Percentiles rank a stretch among this genome's conserved stretches.
Conservation (phyloP, 495 filamentous ascomycete species). For the Xylaria palmicola region DNA sequence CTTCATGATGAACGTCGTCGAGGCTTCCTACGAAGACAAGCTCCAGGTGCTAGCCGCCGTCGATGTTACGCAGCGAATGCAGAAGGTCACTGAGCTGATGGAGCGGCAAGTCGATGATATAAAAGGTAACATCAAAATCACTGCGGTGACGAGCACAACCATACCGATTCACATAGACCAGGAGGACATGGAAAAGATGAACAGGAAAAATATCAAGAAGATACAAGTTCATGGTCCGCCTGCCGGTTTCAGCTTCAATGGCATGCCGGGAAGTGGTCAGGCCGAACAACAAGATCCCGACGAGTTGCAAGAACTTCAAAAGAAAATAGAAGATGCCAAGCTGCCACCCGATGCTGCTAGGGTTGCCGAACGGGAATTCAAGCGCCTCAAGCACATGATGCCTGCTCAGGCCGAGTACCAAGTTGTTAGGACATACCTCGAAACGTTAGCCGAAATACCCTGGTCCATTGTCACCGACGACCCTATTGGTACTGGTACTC, state of each 20-base stretch:
- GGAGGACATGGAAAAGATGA: constrained; percentile 40
- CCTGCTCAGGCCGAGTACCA: constrained; percentile 94
- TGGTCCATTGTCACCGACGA: constrained; percentile 89
- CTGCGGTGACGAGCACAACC: constrained; percentile 61
- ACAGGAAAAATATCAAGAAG: constrained; percentile 53
- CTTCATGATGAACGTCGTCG: constrained; percentile 90
- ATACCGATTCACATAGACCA: constrained; percentile 52
- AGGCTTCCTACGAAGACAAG: constrained; percentile 84
- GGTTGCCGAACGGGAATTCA: constrained; percentile 85
- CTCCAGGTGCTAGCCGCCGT: constrained; percentile 76
- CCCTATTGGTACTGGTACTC: constrained; percentile 76
- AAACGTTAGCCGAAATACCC: constrained; percentile 91
- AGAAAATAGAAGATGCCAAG: constrained; percentile 77
- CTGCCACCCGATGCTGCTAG: constrained; percentile 69
- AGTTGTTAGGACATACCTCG: constrained; percentile 89
- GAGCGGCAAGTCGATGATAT: constrained; percentile 74
- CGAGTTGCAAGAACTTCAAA: constrained; percentile 80
- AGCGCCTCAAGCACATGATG: constrained; percentile 89
- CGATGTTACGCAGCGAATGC: constrained; percentile 72
- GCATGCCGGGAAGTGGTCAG: constrained; percentile 27
- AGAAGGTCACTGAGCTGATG: constrained; percentile 76
- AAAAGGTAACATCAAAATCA: constrained; percentile 78
- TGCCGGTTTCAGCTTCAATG: constrained; percentile 51
- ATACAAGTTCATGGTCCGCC: constrained; percentile 45
- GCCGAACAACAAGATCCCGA: constrained; percentile 39